A percentile compares a stretch with the other conserved stretches of the same genome.
Evolutionary conservation across 1,284 basidiomycete species (phyloP).

Genomic region (Dichomitus squalens): DNA sequence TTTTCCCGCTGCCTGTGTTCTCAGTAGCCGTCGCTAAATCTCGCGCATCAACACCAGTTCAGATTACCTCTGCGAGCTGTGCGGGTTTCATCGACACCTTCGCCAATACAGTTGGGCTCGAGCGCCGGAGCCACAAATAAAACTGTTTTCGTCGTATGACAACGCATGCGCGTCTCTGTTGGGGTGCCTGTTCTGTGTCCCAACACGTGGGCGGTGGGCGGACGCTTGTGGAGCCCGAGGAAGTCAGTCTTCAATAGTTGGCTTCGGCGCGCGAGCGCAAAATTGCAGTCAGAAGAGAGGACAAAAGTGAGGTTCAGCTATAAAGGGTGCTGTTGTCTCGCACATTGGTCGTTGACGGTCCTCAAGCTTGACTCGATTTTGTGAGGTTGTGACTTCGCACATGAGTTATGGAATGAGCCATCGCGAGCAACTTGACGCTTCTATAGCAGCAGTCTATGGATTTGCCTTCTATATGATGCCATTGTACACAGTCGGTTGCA

Average conservation of each 20-base stretch:
- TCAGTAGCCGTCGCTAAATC: no score
- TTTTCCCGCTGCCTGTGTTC: neutral
- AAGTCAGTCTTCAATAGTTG: constrained; percentile 5
- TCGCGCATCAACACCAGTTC: no score
- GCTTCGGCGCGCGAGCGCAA: constrained; percentile 4
- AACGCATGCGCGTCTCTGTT: constrained; percentile 10
- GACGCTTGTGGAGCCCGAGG: constrained; percentile 16
- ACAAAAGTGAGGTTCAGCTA: no score
- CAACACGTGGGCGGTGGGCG: constrained; percentile 13
- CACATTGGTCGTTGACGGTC: no score
- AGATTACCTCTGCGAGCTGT: constrained; percentile 8
- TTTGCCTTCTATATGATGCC: no score
- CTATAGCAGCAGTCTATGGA: no score
- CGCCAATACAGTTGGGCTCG: constrained; percentile 14
- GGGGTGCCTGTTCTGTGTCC: constrained; percentile 15
- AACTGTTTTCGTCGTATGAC: constrained; percentile 18
- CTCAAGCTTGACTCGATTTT: no score
- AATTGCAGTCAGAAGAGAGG: neutral
- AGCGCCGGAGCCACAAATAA: constrained; percentile 13
- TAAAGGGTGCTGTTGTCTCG: no score
- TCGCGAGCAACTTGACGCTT: no score
- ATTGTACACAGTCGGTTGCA: no score
- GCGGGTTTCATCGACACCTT: constrained; percentile 17
- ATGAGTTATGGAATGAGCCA: no score
- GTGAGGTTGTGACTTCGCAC: no score